phyloP scores from a whole-genome alignment of 441 rosid genomes.

The Eruca vesicaria region DNA sequence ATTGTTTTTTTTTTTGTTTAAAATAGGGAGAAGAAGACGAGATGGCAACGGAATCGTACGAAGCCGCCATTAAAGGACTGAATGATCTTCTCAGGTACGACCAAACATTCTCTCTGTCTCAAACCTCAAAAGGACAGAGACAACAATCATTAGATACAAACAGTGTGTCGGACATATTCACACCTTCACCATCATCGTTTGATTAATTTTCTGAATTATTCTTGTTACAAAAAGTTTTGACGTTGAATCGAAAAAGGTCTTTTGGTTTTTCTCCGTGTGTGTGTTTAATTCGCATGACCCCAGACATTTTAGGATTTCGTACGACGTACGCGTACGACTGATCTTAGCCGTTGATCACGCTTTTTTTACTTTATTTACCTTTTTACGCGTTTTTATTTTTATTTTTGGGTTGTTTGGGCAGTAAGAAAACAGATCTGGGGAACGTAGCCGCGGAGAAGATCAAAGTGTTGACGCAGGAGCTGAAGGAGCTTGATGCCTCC shows the following conservation, averaged over 20 bases:
- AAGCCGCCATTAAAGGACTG: conserved; percentile 72
- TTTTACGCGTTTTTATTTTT: background rate
- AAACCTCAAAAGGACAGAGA: background rate
- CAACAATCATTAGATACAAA: background rate
- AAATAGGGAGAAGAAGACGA: conserved; percentile 41
- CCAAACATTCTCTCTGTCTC: background rate
- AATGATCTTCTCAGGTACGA: conserved; percentile 70
- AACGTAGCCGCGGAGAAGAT: conserved; percentile 79
- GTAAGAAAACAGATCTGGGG: conserved; percentile 60
- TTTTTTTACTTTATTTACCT: background rate
- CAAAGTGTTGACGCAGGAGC: conserved; percentile 69
- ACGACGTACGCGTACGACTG: conserved; percentile 10
- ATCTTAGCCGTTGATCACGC: conserved; percentile 19
- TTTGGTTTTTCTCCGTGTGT: background rate
- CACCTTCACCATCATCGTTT: background rate
- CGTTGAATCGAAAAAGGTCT: background rate
- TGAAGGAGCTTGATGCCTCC: conserved; percentile 44
- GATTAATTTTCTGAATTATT: background rate
- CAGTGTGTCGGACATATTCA: background rate
- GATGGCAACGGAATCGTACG: conserved; percentile 63
- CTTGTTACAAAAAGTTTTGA: background rate
- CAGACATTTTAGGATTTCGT: background rate
- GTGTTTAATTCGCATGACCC: background rate
- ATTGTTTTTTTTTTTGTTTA: background rate
- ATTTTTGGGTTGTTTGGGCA: conserved; percentile 8